Evolutionary conservation across 768 basidiomycete species (phyloP).

Genomic region (Hortiboletus flavorubellus): DNA sequence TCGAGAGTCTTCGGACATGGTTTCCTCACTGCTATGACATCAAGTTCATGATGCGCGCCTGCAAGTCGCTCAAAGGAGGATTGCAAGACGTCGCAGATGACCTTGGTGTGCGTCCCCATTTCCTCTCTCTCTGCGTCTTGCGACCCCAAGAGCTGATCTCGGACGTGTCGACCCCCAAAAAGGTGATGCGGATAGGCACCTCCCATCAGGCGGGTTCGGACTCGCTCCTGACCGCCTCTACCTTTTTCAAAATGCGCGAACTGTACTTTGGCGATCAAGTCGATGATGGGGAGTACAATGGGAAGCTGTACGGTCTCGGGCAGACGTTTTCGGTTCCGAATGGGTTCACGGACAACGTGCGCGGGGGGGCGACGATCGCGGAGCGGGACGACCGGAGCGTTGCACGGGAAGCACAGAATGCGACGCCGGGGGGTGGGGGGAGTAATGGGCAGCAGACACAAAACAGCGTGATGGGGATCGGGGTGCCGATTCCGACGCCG

Average conservation of each 20-base stretch:
- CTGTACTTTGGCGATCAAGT: slow-evolving; percentile 89
- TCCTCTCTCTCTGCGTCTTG: not conserved
- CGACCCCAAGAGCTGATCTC: not conserved
- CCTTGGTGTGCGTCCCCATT: slow-evolving; percentile 67
- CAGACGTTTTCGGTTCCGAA: slow-evolving; percentile 71
- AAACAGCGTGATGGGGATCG: slow-evolving; percentile 50
- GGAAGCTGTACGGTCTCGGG: slow-evolving; percentile 80
- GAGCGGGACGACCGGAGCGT: slow-evolving; percentile 68
- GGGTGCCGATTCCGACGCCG: slow-evolving; percentile 38
- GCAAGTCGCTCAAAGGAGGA: slow-evolving; percentile 79
- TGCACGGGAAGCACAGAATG: slow-evolving; percentile 50
- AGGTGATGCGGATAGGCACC: slow-evolving; percentile 87
- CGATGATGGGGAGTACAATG: slow-evolving; percentile 79
- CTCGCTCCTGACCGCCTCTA: slow-evolving; percentile 86
- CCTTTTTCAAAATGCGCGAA: slow-evolving; percentile 95
- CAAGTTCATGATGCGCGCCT: slow-evolving; percentile 91
- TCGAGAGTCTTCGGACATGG: slow-evolving; percentile 83
- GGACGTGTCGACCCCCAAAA: not conserved
- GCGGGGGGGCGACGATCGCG: slow-evolving; percentile 77
- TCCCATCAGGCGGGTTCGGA: slow-evolving; percentile 99
- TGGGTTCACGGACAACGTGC: slow-evolving; percentile 59
- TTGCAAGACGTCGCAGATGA: slow-evolving; percentile 96
- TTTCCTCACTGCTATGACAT: slow-evolving; percentile 97
- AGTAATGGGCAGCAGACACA: slow-evolving; percentile 29
- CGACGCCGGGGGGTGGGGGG: slow-evolving; percentile 43